Conservation (phyloP, 2,329 filamentous ascomycete genomes). For the Ophiostoma australiae region DNA sequence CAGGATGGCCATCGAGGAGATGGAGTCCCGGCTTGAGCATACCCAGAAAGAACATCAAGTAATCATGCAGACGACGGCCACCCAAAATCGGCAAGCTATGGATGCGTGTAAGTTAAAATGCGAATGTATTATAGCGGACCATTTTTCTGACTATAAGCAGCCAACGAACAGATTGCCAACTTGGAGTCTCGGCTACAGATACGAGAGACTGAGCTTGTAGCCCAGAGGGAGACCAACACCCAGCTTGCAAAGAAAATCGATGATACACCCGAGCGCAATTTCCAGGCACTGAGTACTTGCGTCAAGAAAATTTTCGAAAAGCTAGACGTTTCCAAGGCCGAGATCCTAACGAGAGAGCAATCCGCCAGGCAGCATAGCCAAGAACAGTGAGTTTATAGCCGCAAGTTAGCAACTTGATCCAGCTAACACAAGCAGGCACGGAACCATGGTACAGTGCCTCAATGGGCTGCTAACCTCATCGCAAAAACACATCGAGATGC, state of each 20-base stretch:
- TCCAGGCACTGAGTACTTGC: slow-evolving; percentile 23
- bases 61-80: slow-evolving; percentile 22
- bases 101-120: slow-evolving; percentile 22
- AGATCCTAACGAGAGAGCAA: slow-evolving; percentile 12
- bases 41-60: slow-evolving; percentile 33
- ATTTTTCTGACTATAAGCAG: background rate
- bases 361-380: background rate
- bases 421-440: slow-evolving; percentile 12
- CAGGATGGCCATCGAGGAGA: slow-evolving; percentile 32
- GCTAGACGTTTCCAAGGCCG: slow-evolving; percentile 15
- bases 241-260: slow-evolving; percentile 20
- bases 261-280: slow-evolving; percentile 24
- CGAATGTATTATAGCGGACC: background rate
- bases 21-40: slow-evolving; percentile 35
- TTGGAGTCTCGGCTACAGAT: slow-evolving; percentile 11
- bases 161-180: slow-evolving; percentile 21
- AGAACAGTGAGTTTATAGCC: slow-evolving; percentile 15
- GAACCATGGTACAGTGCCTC: slow-evolving; percentile 13
- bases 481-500: slow-evolving; percentile 11
- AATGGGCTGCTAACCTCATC: slow-evolving; percentile 6
- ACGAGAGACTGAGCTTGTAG: slow-evolving; percentile 21
- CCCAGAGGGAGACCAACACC: slow-evolving; percentile 13
- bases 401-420: too few relatives aligned
- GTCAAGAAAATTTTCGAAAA: slow-evolving; percentile 24
- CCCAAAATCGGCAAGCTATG: slow-evolving; percentile 22